Evolutionary conservation across 1,284 basidiomycete species (phyloP).

Genomic region (Rhizoctonia solani): DNA sequence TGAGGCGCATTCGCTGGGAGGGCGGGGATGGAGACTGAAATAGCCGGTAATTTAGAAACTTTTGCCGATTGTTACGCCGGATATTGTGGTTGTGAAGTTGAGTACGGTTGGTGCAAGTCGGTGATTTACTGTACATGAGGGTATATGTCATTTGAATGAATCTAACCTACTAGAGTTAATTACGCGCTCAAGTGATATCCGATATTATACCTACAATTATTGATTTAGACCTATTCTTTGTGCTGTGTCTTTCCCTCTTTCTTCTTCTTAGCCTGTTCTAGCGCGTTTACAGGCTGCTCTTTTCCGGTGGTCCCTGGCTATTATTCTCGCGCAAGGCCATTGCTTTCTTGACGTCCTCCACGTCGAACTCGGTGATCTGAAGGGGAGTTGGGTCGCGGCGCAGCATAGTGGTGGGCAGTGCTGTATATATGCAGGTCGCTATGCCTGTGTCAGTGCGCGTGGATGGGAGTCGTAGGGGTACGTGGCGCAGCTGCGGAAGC

Average conservation of each 20-base stretch:
- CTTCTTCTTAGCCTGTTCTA: conserved; percentile 19
- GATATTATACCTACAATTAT: too few species aligned
- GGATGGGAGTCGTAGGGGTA: too few species aligned
- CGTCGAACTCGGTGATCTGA: conserved; percentile 7
- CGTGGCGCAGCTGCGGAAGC: too few species aligned
- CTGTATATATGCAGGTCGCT: background rate
- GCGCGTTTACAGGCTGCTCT: conserved; percentile 18
- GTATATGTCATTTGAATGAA: too few species aligned
- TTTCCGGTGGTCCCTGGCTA: too few species aligned
- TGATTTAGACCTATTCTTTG: too few species aligned
- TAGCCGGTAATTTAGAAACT: background rate
- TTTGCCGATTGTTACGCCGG: conserved; percentile 10
- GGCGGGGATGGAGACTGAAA: too few species aligned
- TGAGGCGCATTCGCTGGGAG: background rate
- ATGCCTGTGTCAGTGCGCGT: too few species aligned
- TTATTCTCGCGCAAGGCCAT: too few species aligned
- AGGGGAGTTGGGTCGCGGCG: conserved; percentile 23
- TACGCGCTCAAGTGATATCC: too few species aligned
- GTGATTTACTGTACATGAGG: too few species aligned
- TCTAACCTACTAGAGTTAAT: too few species aligned
- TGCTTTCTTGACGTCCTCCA: conserved; percentile 16
- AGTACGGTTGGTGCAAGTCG: conserved; percentile 3
- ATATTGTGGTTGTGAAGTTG: conserved; percentile 24
- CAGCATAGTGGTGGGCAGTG: conserved; percentile 2
- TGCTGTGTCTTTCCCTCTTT: conserved; percentile 24